Base-by-base conservation (phyloP, 371 early-diverging fungal species). In the Apophysomyces variabilis region DNA sequence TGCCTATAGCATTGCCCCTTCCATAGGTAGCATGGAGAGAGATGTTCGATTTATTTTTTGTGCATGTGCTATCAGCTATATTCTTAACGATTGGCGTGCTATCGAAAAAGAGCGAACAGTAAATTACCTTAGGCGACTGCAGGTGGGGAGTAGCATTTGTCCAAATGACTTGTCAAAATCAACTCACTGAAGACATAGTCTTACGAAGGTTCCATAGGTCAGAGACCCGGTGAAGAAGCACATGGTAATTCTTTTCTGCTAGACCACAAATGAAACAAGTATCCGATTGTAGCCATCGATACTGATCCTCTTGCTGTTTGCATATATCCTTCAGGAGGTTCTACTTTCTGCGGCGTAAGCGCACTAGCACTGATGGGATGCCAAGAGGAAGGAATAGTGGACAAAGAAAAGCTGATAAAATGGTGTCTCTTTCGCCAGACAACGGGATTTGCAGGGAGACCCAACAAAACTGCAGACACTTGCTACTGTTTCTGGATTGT, bases 401-500 rank as follows among this genome's bases (percentile, higher is more conserved):
- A 88, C 70, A 82, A 80, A 64, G 84, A 87, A 13, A 77, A 81
- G 21, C 73, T 87, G 13, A 74, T 94, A n/a, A 67, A 75, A 45
- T 98, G 99, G 99, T 85, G 92, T 45, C 63, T 98, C 45, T 67
- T 69, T 13, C 85, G 93, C 9, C 97, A 96, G 70, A 72, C 72
- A 35, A 79, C 78, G 35, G 99, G 99, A 5, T 99, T 96, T 77
- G 91, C 95, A 66, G 99, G 99, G 6, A 80, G 99, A 60, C 82
- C 85, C 5, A 94, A 95, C 72, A 99, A 99, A 74, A 78, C 84
- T 2, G 79, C 88, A n/a, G 99, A 99, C 70, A 92, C 96, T 1
- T 99, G 99, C 76, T 99, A 99, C 76, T 91, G 97, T 8, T 99
- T 96, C 77, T 99, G 99, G 99, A 86, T 99, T 26, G 99, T 99